A percentile compares a stretch with the other conserved stretches of the same genome.
phyloP scores from a whole-genome alignment of 2,329 filamentous ascomycete species.

The Aureobasidium namibiae region DNA sequence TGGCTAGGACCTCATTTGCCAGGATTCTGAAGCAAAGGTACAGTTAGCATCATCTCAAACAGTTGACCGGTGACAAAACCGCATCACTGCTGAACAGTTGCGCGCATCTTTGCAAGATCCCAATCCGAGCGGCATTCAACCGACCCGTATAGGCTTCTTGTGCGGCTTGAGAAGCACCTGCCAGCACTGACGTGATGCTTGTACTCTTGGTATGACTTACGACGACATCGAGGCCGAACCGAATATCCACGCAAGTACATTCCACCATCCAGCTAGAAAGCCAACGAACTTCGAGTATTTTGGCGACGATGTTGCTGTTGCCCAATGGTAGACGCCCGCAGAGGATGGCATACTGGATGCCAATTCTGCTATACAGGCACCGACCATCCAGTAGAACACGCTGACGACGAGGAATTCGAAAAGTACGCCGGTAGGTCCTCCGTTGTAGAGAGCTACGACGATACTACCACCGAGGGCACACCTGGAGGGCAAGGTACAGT shows the following conservation, averaged over 20 bases:
- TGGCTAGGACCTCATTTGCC: slow-evolving; percentile 38
- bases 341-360: slow-evolving; percentile 31
- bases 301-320: slow-evolving; percentile 39
- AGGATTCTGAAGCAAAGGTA: too few relatives aligned
- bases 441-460: slow-evolving; percentile 36
- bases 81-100: too few relatives aligned
- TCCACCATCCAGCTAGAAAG: slow-evolving; percentile 36
- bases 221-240: slow-evolving; percentile 27
- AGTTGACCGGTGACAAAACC: too few relatives aligned
- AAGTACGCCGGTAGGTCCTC: slow-evolving; percentile 38
- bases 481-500: slow-evolving; percentile 33
- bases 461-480: slow-evolving; percentile 34
- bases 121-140: too few relatives aligned
- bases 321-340: slow-evolving; percentile 45
- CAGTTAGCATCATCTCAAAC: too few relatives aligned
- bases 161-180: too few relatives aligned
- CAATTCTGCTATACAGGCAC: slow-evolving; percentile 44
- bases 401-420: slow-evolving; percentile 42
- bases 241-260: slow-evolving; percentile 24
- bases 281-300: slow-evolving; percentile 39
- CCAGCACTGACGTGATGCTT: too few relatives aligned
- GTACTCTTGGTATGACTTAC: too few relatives aligned
- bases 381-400: slow-evolving; percentile 44
- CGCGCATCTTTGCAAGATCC: too few relatives aligned
- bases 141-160: too few relatives aligned